phyloP scores from a whole-genome alignment of 2,329 filamentous ascomycete genomes.

The Colletotrichum cereale region DNA sequence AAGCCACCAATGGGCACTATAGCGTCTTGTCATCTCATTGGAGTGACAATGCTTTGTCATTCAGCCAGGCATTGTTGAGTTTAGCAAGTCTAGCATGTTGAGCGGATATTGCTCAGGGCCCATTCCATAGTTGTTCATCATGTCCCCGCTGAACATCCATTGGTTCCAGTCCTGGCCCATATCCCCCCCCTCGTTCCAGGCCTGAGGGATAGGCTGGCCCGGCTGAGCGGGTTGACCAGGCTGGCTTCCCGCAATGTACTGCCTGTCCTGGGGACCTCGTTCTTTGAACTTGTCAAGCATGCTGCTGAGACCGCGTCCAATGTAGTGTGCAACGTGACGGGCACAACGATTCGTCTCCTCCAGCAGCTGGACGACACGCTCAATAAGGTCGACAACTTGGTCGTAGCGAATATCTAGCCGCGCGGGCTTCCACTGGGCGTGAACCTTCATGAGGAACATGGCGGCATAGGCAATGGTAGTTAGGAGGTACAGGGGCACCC shows the following conservation, averaged over 20 bases:
- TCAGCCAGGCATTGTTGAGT: conserved; percentile 47
- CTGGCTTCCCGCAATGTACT: conserved; percentile 2
- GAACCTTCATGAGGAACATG: conserved; percentile 51
- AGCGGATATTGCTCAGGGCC: conserved; percentile 42
- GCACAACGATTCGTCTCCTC: conserved; percentile 45
- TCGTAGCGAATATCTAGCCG: conserved; percentile 47
- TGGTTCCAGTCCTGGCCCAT: conserved; percentile 43
- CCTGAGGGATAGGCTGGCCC: conserved; percentile 11
- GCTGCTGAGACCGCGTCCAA: conserved; percentile 46
- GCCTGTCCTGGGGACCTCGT: conserved; percentile 35
- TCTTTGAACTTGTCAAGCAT: conserved; percentile 49
- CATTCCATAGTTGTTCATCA: conserved; percentile 41
- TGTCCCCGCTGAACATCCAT: conserved; percentile 46
- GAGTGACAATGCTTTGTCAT: conserved; percentile 9
- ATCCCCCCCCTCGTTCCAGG: conserved; percentile 26
- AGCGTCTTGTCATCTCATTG: conserved; percentile 13
- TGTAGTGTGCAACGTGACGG: conserved; percentile 48
- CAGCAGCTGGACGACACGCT: conserved; percentile 45
- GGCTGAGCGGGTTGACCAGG: conserved; percentile 6
- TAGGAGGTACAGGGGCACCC: conserved; percentile 49
- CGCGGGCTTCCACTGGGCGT: conserved; percentile 47
- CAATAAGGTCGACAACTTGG: conserved; percentile 47
- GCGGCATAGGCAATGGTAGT: conserved; percentile 50
- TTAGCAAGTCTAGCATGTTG: conserved; percentile 45
- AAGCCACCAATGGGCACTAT: conserved; percentile 1